These are phyloP conservation scores for Moesziomyces sp. DNA, from an alignment of 1,284 basidiomycete species.

Conservation along the genomic window DNA sequence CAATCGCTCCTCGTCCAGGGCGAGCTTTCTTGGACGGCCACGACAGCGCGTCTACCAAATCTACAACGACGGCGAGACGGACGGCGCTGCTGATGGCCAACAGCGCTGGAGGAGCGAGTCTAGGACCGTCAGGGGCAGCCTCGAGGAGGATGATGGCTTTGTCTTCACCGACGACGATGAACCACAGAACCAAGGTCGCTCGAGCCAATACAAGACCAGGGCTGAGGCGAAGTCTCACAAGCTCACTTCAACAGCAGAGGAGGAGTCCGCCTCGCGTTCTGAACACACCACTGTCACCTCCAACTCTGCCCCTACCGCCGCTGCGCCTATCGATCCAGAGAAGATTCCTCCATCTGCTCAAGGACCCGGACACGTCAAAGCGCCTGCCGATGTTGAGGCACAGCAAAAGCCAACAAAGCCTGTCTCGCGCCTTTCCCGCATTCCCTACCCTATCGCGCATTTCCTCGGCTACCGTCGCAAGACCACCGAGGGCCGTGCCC, in stretches of 20 bases:
- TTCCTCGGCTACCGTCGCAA: constrained; percentile 44
- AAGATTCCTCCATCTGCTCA: background rate
- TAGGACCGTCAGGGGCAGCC: constrained; percentile 33
- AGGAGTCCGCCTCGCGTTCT: constrained; percentile 8
- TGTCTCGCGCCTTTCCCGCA: constrained; percentile 36
- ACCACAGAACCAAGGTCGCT: background rate
- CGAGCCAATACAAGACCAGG: background rate
- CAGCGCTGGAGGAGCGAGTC: constrained; percentile 31
- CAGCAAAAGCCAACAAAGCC: constrained; percentile 23
- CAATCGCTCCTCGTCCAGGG: constrained; percentile 37
- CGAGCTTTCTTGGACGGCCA: constrained; percentile 40
- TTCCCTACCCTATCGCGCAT: constrained; percentile 45
- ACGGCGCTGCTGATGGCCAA: background rate
- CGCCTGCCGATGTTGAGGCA: constrained; percentile 28
- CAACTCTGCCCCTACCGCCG: constrained; percentile 2
- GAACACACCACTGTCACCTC: constrained; percentile 16
- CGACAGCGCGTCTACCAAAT: constrained; percentile 42
- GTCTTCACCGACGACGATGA: constrained; percentile 35
- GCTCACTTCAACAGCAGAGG: constrained; percentile 18
- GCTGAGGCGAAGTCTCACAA: constrained; percentile 1
- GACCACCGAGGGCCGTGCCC: constrained; percentile 19
- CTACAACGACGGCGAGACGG: constrained; percentile 6
- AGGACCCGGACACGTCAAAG: constrained; percentile 1
- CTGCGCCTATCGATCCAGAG: constrained; percentile 5
- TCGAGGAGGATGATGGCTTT: constrained; percentile 33